These are phyloP conservation scores for Phialophora verrucosa DNA, from an alignment of 2,329 filamentous ascomycete genomes.

Conservation along the genomic window DNA sequence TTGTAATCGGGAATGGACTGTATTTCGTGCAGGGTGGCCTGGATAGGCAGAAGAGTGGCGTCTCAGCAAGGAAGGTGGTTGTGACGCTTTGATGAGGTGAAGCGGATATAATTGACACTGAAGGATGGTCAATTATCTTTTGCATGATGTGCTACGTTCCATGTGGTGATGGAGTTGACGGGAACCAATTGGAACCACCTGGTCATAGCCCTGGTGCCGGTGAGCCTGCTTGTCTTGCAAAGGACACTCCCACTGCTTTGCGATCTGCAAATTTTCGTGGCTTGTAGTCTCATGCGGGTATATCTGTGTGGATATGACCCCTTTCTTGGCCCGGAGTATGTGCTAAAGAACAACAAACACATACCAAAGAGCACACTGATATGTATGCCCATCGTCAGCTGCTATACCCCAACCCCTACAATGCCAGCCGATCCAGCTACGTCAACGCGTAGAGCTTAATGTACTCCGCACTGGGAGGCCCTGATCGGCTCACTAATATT, in stretches of 20 bases:
- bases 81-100: constrained; percentile 33
- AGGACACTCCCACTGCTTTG: too few species aligned
- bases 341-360: too few species aligned
- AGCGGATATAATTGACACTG: background rate
- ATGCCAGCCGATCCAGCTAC: background rate
- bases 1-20: constrained; percentile 31
- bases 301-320: too few species aligned
- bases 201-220: too few species aligned
- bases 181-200: too few species aligned
- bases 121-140: background rate
- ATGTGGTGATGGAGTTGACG: too few species aligned
- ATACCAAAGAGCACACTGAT: too few species aligned
- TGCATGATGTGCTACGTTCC: too few species aligned
- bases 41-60: constrained; percentile 46
- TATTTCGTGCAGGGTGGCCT: constrained; percentile 46
- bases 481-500: background rate
- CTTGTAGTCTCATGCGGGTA: too few species aligned
- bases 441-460: background rate
- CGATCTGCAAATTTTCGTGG: too few species aligned
- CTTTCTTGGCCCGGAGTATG: too few species aligned
- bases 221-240: too few species aligned
- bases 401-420: background rate
- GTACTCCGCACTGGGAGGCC: background rate
- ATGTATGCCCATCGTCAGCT: background rate
- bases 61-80: constrained; percentile 50